A percentile compares a stretch with the other conserved stretches of the same genome.
Conservation (phyloP, 2,329 filamentous ascomycete genomes). For the Plenodomus tracheiphilus region DNA sequence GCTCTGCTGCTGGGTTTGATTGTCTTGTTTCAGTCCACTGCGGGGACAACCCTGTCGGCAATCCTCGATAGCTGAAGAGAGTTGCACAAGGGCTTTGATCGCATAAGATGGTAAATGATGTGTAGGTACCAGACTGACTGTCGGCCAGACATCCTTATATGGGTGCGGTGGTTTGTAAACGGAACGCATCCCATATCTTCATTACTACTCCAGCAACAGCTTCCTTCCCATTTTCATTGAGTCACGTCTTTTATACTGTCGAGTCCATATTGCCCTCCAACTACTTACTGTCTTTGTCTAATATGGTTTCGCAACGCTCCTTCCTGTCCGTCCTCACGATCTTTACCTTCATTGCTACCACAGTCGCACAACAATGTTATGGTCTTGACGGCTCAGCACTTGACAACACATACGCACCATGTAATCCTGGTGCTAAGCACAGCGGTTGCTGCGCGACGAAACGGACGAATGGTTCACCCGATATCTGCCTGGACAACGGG, state of each 20-base stretch:
- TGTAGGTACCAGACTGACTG: conserved; percentile 18
- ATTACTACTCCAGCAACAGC: not conserved
- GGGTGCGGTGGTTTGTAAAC: conserved; percentile 1
- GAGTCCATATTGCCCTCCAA: conserved; percentile 7
- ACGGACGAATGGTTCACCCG: conserved; percentile 20
- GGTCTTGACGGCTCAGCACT: conserved; percentile 33
- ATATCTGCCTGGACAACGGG: conserved; percentile 39
- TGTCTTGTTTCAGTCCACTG: conserved; percentile 27
- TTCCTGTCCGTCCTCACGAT: conserved; percentile 18
- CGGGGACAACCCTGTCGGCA: conserved; percentile 22
- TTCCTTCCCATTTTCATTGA: conserved; percentile 1
- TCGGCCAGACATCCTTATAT: conserved; percentile 15
- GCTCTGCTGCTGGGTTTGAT: conserved; percentile 23
- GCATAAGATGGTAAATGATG: conserved; percentile 28
- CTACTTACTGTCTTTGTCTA: conserved; percentile 12
- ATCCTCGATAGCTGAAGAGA: conserved; percentile 15
- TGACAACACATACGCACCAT: conserved; percentile 33
- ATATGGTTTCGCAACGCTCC: conserved; percentile 19
- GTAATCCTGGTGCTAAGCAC: conserved; percentile 32
- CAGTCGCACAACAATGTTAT: conserved; percentile 34
- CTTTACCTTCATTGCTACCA: conserved; percentile 5
- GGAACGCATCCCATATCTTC: not conserved
- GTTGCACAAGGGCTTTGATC: conserved; percentile 25
- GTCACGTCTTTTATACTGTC: conserved; percentile 3
- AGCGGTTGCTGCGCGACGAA: conserved; percentile 41